Conservation (phyloP, 2,329 filamentous ascomycete species). For the Scortechinia acanthostroma region DNA sequence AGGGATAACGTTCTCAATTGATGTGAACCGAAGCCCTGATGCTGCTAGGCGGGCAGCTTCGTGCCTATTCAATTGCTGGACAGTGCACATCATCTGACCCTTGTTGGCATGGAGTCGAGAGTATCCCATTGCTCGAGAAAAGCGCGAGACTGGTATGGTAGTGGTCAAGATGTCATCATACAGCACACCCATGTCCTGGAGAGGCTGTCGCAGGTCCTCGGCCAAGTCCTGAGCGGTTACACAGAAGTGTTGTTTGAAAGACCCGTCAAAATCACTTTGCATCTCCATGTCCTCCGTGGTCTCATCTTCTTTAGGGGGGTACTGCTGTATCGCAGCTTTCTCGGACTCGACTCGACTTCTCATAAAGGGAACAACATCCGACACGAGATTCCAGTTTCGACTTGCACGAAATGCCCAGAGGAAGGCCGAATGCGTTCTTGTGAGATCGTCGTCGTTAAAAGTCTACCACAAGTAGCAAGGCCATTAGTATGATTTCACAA, state of each 20-base stretch:
- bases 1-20: conserved; percentile 36
- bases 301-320: conserved; percentile 9
- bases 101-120: conserved; percentile 29
- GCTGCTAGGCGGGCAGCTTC: conserved; percentile 40
- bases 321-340: conserved; percentile 11
- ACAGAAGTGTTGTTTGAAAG: conserved; percentile 55
- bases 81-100: conserved; percentile 50
- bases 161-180: conserved; percentile 44
- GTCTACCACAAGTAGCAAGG: conserved; percentile 3
- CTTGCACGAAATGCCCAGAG: conserved; percentile 54
- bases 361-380: conserved; percentile 48
- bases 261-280: conserved; percentile 40
- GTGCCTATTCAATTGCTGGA: conserved; percentile 33
- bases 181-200: conserved; percentile 38
- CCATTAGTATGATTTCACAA: too few relatives aligned
- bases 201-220: conserved; percentile 33
- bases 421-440: conserved; percentile 48
- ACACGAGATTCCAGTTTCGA: conserved; percentile 43
- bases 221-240: conserved; percentile 50
- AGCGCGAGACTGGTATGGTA: conserved; percentile 18
- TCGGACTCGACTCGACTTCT: conserved; percentile 38
- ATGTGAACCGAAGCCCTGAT: conserved; percentile 45
- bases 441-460: conserved; percentile 53
- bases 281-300: too few relatives aligned
- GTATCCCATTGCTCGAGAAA: conserved; percentile 7